Conservation (phyloP, 164 flowering plant genomes). For the Brasenia schreberi region DNA sequence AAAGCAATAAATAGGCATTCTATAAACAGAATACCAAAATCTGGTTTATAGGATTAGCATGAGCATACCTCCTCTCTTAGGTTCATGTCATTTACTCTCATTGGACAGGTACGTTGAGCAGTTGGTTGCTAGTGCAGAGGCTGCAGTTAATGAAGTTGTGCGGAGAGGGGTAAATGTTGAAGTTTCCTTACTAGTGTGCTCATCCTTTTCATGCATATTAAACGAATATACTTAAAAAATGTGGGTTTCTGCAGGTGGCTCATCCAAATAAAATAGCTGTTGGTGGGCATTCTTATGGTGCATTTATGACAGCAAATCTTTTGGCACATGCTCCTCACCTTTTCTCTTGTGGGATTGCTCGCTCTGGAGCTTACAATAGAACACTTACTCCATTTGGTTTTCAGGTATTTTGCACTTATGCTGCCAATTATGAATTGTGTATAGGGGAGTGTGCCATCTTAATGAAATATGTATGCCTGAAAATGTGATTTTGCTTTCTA, state of each 20-base stretch:
- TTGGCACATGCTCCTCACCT: slow-evolving; percentile 98
- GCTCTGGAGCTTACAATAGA: slow-evolving; percentile 96
- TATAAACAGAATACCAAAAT: too few species aligned
- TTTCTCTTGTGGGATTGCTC: slow-evolving; percentile 93
- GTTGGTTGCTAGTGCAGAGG: slow-evolving; percentile 92
- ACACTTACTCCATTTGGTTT: slow-evolving; percentile 98
- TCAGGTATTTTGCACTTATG: slow-evolving; percentile 38
- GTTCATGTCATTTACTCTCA: neutral
- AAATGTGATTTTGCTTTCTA: slow-evolving; percentile 3
- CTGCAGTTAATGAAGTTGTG: slow-evolving; percentile 94
- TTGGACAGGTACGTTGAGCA: slow-evolving; percentile 83
- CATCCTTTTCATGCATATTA: neutral
- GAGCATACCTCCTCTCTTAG: too few species aligned
- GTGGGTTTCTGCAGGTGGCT: slow-evolving; percentile 48
- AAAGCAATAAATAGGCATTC: too few species aligned
- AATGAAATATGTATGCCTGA: neutral
- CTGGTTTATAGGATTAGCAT: too few species aligned
- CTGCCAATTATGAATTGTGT: neutral
- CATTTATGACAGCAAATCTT: slow-evolving; percentile 97
- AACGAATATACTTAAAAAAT: neutral
- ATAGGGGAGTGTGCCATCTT: neutral
- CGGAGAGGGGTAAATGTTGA: slow-evolving; percentile 61
- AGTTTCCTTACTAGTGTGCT: neutral
- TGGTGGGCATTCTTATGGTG: slow-evolving; percentile 99
- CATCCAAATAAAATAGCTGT: slow-evolving; percentile 92